A percentile compares a stretch with the other conserved stretches of the same genome.
Evolutionary conservation across 805 yeast species (phyloP).

Genomic region (Saccharomycopsis fodiens): DNA sequence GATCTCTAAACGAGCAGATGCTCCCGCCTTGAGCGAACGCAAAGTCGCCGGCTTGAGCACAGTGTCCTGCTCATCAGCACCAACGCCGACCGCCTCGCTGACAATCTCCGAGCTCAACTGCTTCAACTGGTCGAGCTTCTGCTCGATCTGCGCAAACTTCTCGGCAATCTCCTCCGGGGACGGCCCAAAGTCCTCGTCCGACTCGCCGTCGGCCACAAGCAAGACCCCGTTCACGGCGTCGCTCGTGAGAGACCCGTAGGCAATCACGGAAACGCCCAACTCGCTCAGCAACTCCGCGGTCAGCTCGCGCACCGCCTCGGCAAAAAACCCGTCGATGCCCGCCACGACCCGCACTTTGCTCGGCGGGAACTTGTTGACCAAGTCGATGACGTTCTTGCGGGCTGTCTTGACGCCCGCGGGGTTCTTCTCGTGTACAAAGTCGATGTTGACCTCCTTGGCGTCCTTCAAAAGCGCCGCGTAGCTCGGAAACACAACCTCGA

Average conservation of each 20-base stretch:
- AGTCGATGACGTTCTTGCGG: slow-evolving; percentile 62
- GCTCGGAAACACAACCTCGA: slow-evolving; percentile 42
- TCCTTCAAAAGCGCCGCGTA: slow-evolving; percentile 37
- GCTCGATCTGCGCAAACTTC: slow-evolving; percentile 47
- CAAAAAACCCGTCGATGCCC: slow-evolving; percentile 63
- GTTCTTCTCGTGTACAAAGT: slow-evolving; percentile 44
- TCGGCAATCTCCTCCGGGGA: slow-evolving; percentile 49
- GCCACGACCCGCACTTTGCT: slow-evolving; percentile 45
- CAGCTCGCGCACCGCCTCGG: slow-evolving; percentile 36
- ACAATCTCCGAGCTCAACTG: slow-evolving; percentile 47
- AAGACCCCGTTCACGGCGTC: slow-evolving; percentile 35
- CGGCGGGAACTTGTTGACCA: slow-evolving; percentile 71
- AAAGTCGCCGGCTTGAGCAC: slow-evolving; percentile 61
- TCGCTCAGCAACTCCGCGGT: slow-evolving; percentile 36
- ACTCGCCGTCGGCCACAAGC: slow-evolving; percentile 42
- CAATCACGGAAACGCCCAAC: slow-evolving; percentile 48
- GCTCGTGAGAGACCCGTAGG: slow-evolving; percentile 43
- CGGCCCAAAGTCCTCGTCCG: slow-evolving; percentile 68
- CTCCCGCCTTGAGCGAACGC: slow-evolving; percentile 30
- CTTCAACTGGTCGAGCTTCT: slow-evolving; percentile 50
- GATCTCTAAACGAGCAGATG: slow-evolving; percentile 34
- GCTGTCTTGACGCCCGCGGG: slow-evolving; percentile 48
- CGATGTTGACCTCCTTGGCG: slow-evolving; percentile 43
- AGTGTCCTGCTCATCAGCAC: slow-evolving; percentile 47
- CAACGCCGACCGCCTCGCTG: slow-evolving; percentile 43